Conservation (phyloP, 192 early-diverging fungal species). For the Entrophospora sp. region DNA sequence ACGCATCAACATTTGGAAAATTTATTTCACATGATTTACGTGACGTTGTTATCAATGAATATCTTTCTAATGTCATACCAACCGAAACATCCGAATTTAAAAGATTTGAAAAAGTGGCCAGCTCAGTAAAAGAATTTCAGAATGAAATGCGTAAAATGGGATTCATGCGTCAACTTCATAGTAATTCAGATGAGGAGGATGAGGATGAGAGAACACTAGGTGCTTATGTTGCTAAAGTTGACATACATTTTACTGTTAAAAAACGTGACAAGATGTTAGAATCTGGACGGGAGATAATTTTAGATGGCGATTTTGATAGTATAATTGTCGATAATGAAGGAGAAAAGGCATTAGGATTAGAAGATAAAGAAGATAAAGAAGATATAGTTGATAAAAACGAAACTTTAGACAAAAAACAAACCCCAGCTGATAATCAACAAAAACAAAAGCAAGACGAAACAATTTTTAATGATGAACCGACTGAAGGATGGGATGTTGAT, state of each 20-base stretch:
- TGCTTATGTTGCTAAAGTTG: constrained; percentile 38
- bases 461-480: background rate
- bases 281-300: constrained; percentile 37
- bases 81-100: constrained; percentile 21
- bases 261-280: constrained; percentile 34
- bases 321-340: background rate
- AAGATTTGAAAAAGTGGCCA: constrained; percentile 22
- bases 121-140: constrained; percentile 23
- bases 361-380: background rate
- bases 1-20: constrained; percentile 6
- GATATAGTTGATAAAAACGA: background rate
- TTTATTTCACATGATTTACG: constrained; percentile 16
- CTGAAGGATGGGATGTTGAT: constrained; percentile 22
- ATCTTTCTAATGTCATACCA: constrained; percentile 26
- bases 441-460: too few relatives aligned
- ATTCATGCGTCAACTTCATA: constrained; percentile 4
- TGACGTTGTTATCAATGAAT: constrained; percentile 21
- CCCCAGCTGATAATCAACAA: background rate
- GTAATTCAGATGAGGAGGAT: constrained; percentile 24
- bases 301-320: constrained; percentile 37
- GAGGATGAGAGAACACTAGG: constrained; percentile 21
- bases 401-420: too few relatives aligned
- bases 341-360: background rate
- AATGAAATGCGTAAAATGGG: constrained; percentile 32
- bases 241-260: constrained; percentile 39